These are phyloP conservation scores for Cetraspora pellucida DNA, from an alignment of 192 early-diverging fungal species.

Conservation along the genomic window DNA sequence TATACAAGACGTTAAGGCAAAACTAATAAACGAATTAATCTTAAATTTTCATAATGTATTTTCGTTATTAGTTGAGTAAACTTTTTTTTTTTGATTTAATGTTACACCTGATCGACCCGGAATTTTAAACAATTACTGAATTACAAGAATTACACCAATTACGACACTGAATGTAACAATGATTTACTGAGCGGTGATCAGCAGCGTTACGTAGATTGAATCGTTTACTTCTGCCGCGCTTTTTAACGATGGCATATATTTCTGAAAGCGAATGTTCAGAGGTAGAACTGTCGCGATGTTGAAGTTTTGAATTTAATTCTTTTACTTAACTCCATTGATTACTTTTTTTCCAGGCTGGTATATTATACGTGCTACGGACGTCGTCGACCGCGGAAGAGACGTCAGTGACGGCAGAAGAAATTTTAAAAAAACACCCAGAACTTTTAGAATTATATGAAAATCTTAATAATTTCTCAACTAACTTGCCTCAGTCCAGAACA, in stretches of 20 bases:
- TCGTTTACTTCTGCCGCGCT: too few relatives aligned
- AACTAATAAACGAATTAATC: too few relatives aligned
- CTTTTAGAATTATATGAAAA: conserved; percentile 18
- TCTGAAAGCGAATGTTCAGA: neutral
- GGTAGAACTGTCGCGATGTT: neutral
- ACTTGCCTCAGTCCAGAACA: neutral
- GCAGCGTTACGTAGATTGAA: too few relatives aligned
- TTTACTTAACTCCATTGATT: neutral
- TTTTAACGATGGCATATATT: neutral
- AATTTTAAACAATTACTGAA: too few relatives aligned
- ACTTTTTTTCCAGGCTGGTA: neutral
- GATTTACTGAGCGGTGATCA: too few relatives aligned
- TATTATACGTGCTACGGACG: neutral
- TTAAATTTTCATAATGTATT: too few relatives aligned
- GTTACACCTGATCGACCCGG: too few relatives aligned
- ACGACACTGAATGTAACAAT: too few relatives aligned
- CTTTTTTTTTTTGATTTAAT: too few relatives aligned
- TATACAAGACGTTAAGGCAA: too few relatives aligned
- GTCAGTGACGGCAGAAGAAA: neutral
- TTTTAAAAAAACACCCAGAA: conserved; percentile 23
- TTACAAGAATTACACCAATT: too few relatives aligned
- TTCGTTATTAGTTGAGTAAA: too few relatives aligned
- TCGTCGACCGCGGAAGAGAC: neutral
- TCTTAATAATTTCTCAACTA: neutral
- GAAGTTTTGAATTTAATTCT: neutral